phyloP scores from a whole-genome alignment of 108 stramenopile genomes.

The Aurantiochytrium sp. region DNA sequence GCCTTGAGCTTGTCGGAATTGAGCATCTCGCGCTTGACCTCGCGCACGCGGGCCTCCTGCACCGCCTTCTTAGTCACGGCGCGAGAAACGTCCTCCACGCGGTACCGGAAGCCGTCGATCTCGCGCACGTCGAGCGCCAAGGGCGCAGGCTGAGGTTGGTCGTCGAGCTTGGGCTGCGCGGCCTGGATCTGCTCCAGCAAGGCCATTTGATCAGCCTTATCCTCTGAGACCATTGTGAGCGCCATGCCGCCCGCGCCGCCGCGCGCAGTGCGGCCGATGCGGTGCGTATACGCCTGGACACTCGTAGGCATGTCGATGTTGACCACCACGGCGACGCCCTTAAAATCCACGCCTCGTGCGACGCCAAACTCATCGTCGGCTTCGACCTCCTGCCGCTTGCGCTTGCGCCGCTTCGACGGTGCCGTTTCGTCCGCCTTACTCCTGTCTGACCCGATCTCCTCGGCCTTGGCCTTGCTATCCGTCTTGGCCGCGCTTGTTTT shows the following conservation, averaged over 20 bases:
- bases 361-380: slow-evolving; percentile 74
- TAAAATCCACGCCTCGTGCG: slow-evolving; percentile 90
- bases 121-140: slow-evolving; percentile 88
- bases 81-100: slow-evolving; percentile 85
- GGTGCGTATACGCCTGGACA: slow-evolving; percentile 82
- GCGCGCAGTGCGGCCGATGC: slow-evolving; percentile 94
- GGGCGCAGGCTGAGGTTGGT: slow-evolving; percentile 74
- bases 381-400: neutral
- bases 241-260: slow-evolving; percentile 90
- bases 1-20: slow-evolving; percentile 81
- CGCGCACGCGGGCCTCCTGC: slow-evolving; percentile 81
- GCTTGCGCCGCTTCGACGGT: neutral
- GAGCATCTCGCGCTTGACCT: slow-evolving; percentile 84
- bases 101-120: slow-evolving; percentile 91
- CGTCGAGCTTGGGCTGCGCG: slow-evolving; percentile 33
- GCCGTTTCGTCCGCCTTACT: slow-evolving; percentile 48
- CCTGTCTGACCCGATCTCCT: slow-evolving; percentile 39
- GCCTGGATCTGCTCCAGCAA: slow-evolving; percentile 18
- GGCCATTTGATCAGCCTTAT: slow-evolving; percentile 42
- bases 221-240: slow-evolving; percentile 67
- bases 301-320: slow-evolving; percentile 92
- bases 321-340: slow-evolving; percentile 86
- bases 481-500: too few relatives aligned
- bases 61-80: slow-evolving; percentile 80
- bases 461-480: slow-evolving; percentile 29